These are phyloP conservation scores for Meyerozyma carpophila DNA, from an alignment of 1,139 yeast species.

Conservation along the genomic window DNA sequence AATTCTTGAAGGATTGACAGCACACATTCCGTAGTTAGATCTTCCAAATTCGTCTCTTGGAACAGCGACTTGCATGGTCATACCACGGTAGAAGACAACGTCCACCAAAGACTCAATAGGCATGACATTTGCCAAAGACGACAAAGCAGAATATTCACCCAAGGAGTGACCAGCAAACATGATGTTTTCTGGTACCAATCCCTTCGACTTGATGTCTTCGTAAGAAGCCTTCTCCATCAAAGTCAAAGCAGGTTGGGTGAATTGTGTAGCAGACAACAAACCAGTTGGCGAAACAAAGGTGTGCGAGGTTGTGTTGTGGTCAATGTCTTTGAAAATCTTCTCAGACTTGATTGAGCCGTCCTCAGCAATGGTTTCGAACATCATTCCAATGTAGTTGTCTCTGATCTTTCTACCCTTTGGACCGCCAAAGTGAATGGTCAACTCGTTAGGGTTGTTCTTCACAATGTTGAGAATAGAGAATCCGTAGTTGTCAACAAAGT, in stretches of 20 bases:
- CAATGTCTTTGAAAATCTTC: constrained; percentile 91
- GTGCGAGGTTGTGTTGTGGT: constrained; percentile 72
- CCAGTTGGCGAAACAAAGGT: constrained; percentile 94
- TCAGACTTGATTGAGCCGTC: constrained; percentile 84
- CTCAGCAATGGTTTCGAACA: constrained; percentile 89
- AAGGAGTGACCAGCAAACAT: constrained; percentile 98
- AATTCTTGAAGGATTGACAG: constrained; percentile 94
- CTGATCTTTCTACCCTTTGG: constrained; percentile 93
- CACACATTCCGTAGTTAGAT: constrained; percentile 99
- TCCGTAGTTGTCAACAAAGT: constrained; percentile 90
- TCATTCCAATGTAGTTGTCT: constrained; percentile 93
- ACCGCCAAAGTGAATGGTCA: constrained; percentile 96
- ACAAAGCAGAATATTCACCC: constrained; percentile 97
- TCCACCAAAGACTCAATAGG: constrained; percentile 97
- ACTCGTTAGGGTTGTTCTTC: constrained; percentile 89
- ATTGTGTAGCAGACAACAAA: constrained; percentile 94
- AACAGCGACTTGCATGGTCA: constrained; percentile 99
- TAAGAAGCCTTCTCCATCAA: constrained; percentile 99
- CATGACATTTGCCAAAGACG: constrained; percentile 97
- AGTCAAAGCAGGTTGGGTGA: constrained; percentile 98
- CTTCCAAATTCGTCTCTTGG: constrained; percentile 94
- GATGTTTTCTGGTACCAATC: constrained; percentile 88
- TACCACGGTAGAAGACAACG: constrained; percentile 98
- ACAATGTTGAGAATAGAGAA: constrained; percentile 96
- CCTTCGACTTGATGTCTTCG: constrained; percentile 95